Base-by-base conservation (phyloP, 495 filamentous ascomycete genomes). In the Aspergillus nanangensis region DNA sequence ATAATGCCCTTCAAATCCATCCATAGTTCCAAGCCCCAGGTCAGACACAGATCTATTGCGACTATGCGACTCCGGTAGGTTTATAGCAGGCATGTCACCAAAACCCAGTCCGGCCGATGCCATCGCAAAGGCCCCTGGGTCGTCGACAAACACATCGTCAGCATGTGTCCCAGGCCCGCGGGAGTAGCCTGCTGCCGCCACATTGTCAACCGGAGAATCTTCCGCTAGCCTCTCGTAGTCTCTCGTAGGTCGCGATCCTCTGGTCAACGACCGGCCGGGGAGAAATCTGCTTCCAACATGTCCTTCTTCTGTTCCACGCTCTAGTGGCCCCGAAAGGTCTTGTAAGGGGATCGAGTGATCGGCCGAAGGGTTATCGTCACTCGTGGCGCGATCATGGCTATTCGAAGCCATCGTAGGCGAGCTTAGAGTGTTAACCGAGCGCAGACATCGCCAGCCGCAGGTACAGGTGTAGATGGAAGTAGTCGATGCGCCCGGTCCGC, bases 261-360 rank as follows among this genome's bases (percentile, higher is more conserved):
- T 42, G 23, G 67, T 57, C 44, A 71, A 49, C n/a, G 70, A 69
- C 17, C 56, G 64, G 48, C 67, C 56, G 13, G 65, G 61, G 14
- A 67, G 60, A 29, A 70, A 47, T 41, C 65, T 54, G 46, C 53
- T 56, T 44, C 69, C 60, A 20, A 48, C 57, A 35, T 61, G 66
- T n/a, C n/a, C n/a, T 34, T 48, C 52, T 43, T 55, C 53, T 53
- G 60, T 53, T 7, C 59, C 60, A 38, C 58, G 55, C 20, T 69
- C 78, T 36, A 79, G 74, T 25, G 77, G 69, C 43, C 79, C 75
- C 23, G 82, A 80, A 38, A 96, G 81, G 62, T 95, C 83, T 62
- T 86, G 85, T 38, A 96, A 72, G 38, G 91, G 89, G 65, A 96
- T 95, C 33, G 84, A 85, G 48, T 88, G 84, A 39, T 77, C 67